These are phyloP conservation scores for Carpinus viminea DNA, from an alignment of 306 rosid species.

Conservation along the genomic window DNA sequence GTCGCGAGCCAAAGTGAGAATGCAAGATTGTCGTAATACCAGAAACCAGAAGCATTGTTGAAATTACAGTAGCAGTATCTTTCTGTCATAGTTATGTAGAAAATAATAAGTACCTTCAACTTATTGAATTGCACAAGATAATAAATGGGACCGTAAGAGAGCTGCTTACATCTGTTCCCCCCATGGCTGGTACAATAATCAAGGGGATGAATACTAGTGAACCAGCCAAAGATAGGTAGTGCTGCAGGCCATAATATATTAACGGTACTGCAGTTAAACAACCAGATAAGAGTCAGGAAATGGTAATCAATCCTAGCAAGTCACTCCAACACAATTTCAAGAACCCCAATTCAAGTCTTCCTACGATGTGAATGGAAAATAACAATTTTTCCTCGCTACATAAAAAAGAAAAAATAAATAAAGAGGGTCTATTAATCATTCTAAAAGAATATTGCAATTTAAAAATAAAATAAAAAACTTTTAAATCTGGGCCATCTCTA, in stretches of 20 bases:
- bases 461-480: background rate
- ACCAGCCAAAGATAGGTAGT: constrained; percentile 86
- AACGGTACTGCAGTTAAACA: constrained; percentile 61
- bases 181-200: constrained; percentile 78
- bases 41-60: constrained; percentile 86
- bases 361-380: background rate
- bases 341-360: background rate
- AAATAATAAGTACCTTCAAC: constrained; percentile 16
- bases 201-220: constrained; percentile 80
- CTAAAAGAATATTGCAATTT: background rate
- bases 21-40: constrained; percentile 85
- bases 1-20: constrained; percentile 80
- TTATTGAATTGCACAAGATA: constrained; percentile 19
- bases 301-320: constrained; percentile 10
- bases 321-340: constrained; percentile 22
- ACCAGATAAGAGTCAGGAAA: constrained; percentile 24
- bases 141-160: constrained; percentile 25
- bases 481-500: background rate
- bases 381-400: background rate
- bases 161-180: constrained; percentile 80
- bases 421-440: background rate
- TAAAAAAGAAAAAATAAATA: background rate
- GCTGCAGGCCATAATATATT: constrained; percentile 82
- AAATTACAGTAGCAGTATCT: constrained; percentile 85
- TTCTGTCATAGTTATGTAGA: constrained; percentile 51